Base-by-base conservation (phyloP, 2,329 filamentous ascomycete genomes). In the Phialemonium atrogriseum region DNA sequence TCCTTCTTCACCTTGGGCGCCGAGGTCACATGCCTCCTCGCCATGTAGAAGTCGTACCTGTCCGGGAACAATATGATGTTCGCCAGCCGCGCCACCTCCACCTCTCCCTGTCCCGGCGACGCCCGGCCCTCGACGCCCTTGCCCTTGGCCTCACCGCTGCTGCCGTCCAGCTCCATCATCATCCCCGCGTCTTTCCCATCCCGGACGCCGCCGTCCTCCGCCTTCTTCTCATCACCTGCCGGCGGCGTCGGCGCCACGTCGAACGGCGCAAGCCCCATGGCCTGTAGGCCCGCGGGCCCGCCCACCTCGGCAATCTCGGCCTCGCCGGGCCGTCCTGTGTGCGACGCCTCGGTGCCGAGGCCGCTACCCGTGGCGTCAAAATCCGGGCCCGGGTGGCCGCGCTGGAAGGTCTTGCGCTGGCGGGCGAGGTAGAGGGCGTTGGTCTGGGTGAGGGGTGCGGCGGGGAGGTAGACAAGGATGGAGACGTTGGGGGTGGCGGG, bases 181-280 rank as follows among this genome's bases (percentile, higher is more conserved):
- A n/a, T n/a, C n/a, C n/a, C n/a, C n/a, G n/a, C n/a, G n/a, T n/a
- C n/a, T n/a, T n/a, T n/a, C n/a, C n/a, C n/a, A 20, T 40, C 35
- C 5, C 34, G 33, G 21, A 37, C 37, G 35, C 40, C 51, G 13
- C 55, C 53, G 6, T 47, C 40, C 11, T 51, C 48, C 29, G 42
- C 48, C 11, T 45, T 42, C 13, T 51, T 32, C 37, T 44, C 19
- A 30, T 28, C 40, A 39, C 7, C 44, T 28, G 33, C 16, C 27
- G 42, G 31, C 48, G 16, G 57, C 49, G 30, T 57, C 38, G 40
- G 60, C 47, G 61, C 51, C 4, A 61, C 43, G 27, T 57, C 62
- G 61, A 69, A 74, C 4, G 66, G 67, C 22, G 61, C 62, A 2
- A 77, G 54, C 0, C 72, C 72, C 70, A 77, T 76, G n/a, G 70